A percentile compares a stretch with the other conserved stretches of the same genome.
Conservation (phyloP, 768 basidiomycete species). For the Phylloporus sp. region DNA sequence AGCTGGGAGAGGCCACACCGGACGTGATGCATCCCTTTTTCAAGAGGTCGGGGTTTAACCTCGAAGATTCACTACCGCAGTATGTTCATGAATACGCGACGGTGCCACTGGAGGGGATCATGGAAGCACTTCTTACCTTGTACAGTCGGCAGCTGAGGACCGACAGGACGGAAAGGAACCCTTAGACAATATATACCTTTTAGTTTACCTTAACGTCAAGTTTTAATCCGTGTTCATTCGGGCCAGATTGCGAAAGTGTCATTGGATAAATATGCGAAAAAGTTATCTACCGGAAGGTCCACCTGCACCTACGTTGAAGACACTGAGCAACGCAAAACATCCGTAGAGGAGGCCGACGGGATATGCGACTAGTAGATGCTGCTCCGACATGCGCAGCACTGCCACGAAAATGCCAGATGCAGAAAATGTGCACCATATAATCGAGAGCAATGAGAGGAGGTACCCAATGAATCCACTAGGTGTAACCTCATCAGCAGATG, state of each 20-base stretch:
- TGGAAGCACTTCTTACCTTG: constrained; percentile 69
- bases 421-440: constrained; percentile 95
- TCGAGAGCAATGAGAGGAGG: constrained; percentile 71
- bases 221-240: not conserved
- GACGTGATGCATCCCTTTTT: constrained; percentile 87
- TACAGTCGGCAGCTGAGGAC: constrained; percentile 69
- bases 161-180: constrained; percentile 13
- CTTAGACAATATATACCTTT: not conserved
- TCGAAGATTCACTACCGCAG: constrained; percentile 80
- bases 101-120: constrained; percentile 76
- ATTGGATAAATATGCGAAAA: constrained; percentile 8
- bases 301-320: constrained; percentile 62
- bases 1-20: constrained; percentile 84
- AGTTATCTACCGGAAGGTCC: constrained; percentile 30
- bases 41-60: constrained; percentile 75
- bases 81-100: constrained; percentile 86
- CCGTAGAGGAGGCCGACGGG: constrained; percentile 92
- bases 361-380: constrained; percentile 92
- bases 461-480: constrained; percentile 80
- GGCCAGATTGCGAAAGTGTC: not conserved
- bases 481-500: constrained; percentile 1
- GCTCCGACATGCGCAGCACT: constrained; percentile 92
- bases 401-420: constrained; percentile 95
- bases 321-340: constrained; percentile 88
- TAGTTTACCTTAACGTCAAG: not conserved